phyloP scores from a whole-genome alignment of 768 basidiomycete genomes.

The Naganishia vaughanmartiniae region DNA sequence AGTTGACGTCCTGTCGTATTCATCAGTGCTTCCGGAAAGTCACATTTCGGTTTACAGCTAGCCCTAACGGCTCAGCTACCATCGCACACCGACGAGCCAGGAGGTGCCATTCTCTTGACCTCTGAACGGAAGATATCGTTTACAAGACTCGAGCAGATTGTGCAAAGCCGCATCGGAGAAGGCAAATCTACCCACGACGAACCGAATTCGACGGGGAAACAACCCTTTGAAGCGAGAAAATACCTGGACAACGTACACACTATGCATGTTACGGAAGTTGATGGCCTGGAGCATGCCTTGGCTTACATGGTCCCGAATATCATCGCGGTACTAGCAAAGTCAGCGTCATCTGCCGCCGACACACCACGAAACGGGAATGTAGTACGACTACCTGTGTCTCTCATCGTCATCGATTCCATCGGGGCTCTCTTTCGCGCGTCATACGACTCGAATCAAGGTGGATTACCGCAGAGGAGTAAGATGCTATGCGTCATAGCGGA shows the following conservation, averaged over 20 bases:
- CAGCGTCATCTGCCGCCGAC: slow-evolving; percentile 45
- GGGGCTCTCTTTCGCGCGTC: slow-evolving; percentile 75
- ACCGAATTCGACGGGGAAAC: neutral
- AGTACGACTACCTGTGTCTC: slow-evolving; percentile 60
- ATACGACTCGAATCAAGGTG: slow-evolving; percentile 61
- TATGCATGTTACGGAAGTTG: slow-evolving; percentile 52
- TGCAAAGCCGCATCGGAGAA: slow-evolving; percentile 32
- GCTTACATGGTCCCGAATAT: slow-evolving; percentile 51
- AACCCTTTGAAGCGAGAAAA: slow-evolving; percentile 5
- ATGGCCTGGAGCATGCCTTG: slow-evolving; percentile 52
- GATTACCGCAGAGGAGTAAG: slow-evolving; percentile 70
- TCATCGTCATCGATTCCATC: slow-evolving; percentile 83
- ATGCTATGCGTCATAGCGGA: slow-evolving; percentile 67
- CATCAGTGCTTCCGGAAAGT: slow-evolving; percentile 88
- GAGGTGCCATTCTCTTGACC: slow-evolving; percentile 46
- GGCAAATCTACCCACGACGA: neutral
- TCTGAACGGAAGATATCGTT: slow-evolving; percentile 49
- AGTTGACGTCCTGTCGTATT: neutral
- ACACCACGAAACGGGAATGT: slow-evolving; percentile 39
- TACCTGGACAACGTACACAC: slow-evolving; percentile 58
- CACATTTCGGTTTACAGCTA: slow-evolving; percentile 82
- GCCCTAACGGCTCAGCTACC: slow-evolving; percentile 76
- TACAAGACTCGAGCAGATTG: slow-evolving; percentile 43
- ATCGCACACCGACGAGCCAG: slow-evolving; percentile 49
- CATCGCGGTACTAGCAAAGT: slow-evolving; percentile 54